A percentile compares a stretch with the other conserved stretches of the same genome.
Conservation (phyloP, 2,329 filamentous ascomycete genomes). For the Xylariomycetidae sp. region DNA sequence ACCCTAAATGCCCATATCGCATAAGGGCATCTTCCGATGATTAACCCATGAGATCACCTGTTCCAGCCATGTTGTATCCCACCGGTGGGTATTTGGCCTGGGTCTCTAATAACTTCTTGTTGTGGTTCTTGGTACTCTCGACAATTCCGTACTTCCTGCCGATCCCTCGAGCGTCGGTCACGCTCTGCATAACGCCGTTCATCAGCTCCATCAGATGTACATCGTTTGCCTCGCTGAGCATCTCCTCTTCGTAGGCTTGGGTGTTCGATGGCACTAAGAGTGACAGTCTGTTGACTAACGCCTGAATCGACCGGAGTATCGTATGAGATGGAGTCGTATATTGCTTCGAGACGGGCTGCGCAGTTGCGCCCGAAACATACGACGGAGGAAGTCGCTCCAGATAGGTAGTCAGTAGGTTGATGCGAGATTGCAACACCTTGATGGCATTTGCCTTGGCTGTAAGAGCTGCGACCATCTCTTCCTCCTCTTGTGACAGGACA, state of each 20-base stretch:
- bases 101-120: too few species aligned
- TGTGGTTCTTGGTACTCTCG: slow-evolving; percentile 35
- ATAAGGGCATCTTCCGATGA: too few species aligned
- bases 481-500: slow-evolving; percentile 52
- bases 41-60: too few species aligned
- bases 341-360: slow-evolving; percentile 25
- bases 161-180: slow-evolving; percentile 66
- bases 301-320: slow-evolving; percentile 82
- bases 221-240: slow-evolving; percentile 76
- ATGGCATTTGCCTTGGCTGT: slow-evolving; percentile 89
- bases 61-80: too few species aligned
- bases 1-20: too few species aligned
- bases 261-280: slow-evolving; percentile 71
- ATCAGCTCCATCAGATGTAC: slow-evolving; percentile 75
- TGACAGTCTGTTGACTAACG: slow-evolving; percentile 76
- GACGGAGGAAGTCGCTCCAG: slow-evolving; percentile 18
- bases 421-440: slow-evolving; percentile 81
- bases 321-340: slow-evolving; percentile 54
- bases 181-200: slow-evolving; percentile 67
- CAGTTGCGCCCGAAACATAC: slow-evolving; percentile 9
- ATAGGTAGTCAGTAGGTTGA: slow-evolving; percentile 71
- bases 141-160: slow-evolving; percentile 68
- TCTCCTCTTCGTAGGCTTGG: slow-evolving; percentile 63
- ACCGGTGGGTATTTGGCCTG: too few species aligned
- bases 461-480: slow-evolving; percentile 60